Conservation (phyloP, 1,139 yeast genomes). For the Yamadazyma dushanensis region DNA sequence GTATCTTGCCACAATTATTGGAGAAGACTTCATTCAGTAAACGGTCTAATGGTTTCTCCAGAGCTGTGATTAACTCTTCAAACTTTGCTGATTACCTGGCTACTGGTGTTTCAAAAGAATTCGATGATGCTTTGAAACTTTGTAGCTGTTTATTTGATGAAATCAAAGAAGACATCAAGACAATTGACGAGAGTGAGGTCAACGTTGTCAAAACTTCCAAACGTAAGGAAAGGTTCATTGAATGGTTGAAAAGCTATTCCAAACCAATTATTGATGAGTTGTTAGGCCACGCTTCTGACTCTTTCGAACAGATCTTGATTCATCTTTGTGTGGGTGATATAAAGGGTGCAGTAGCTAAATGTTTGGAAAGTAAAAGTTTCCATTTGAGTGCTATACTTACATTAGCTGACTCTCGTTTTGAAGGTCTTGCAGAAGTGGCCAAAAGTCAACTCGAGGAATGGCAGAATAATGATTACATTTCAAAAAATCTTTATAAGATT, state of each 20-base stretch:
- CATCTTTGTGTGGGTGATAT: constrained; percentile 58
- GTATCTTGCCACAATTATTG: constrained; percentile 22
- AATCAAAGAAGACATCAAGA: constrained; percentile 2
- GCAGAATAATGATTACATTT: constrained; percentile 52
- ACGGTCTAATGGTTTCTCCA: constrained; percentile 29
- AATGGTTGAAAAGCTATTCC: constrained; percentile 35
- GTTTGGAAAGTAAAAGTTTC: constrained; percentile 57
- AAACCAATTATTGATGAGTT: constrained; percentile 17
- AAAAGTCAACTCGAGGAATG: constrained; percentile 64
- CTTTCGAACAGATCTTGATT: constrained; percentile 52
- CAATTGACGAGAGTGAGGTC: too few relatives aligned
- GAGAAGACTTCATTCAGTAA: constrained; percentile 19
- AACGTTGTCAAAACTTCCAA: too few relatives aligned
- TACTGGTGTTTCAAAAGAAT: constrained; percentile 3
- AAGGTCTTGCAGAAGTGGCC: constrained; percentile 56
- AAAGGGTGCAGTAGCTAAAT: constrained; percentile 58
- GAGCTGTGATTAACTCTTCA: constrained; percentile 15
- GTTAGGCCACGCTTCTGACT: constrained; percentile 20
- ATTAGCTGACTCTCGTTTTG: constrained; percentile 67
- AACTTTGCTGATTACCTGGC: constrained; percentile 8
- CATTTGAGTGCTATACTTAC: constrained; percentile 76
- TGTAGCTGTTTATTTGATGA: constrained; percentile 26
- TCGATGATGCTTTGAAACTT: constrained; percentile 9
- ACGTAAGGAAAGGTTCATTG: constrained; percentile 48
- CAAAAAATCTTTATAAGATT: constrained; percentile 53